Percentiles rank a stretch among this genome's conserved stretches.
phyloP scores from a whole-genome alignment of 2,329 filamentous ascomycete species.

The Alternaria sp. region DNA sequence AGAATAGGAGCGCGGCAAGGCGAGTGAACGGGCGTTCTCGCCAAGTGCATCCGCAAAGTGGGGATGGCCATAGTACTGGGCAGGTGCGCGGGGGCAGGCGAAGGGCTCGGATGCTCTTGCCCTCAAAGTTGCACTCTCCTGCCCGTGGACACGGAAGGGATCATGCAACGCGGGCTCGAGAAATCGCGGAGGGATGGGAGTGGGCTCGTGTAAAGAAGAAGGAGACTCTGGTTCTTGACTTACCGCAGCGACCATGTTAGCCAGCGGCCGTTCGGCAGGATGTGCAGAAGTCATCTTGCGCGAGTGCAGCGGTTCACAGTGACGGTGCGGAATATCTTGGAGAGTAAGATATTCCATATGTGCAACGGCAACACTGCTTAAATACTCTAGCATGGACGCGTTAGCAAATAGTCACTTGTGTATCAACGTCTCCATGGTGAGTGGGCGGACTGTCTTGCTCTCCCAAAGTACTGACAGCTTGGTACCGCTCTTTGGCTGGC shows the following conservation, averaged over 20 bases:
- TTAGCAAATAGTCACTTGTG: slow-evolving; percentile 2
- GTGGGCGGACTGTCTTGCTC: slow-evolving; percentile 1
- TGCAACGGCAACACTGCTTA: slow-evolving; percentile 8
- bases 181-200: not conserved
- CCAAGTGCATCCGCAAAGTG: not conserved
- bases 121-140: not conserved
- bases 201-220: slow-evolving; percentile 6
- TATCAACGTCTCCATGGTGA: slow-evolving; percentile 11
- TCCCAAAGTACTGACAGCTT: slow-evolving; percentile 20
- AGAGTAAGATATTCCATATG: slow-evolving; percentile 48
- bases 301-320: slow-evolving; percentile 34
- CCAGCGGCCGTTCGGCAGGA: slow-evolving; percentile 29
- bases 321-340: slow-evolving; percentile 47
- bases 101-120: not conserved
- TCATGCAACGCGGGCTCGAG: slow-evolving; percentile 2
- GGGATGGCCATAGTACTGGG: not conserved
- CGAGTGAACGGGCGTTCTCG: not conserved
- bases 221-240: slow-evolving; percentile 19
- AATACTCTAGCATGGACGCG: slow-evolving; percentile 15
- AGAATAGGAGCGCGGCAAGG: not conserved
- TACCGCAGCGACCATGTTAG: slow-evolving; percentile 39
- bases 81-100: not conserved
- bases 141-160: slow-evolving; percentile 1
- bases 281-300: slow-evolving; percentile 38
- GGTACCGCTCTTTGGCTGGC: slow-evolving; percentile 11